These are phyloP conservation scores for Ilyonectria robusta DNA, from an alignment of 2,329 filamentous ascomycete genomes.

Conservation along the genomic window DNA sequence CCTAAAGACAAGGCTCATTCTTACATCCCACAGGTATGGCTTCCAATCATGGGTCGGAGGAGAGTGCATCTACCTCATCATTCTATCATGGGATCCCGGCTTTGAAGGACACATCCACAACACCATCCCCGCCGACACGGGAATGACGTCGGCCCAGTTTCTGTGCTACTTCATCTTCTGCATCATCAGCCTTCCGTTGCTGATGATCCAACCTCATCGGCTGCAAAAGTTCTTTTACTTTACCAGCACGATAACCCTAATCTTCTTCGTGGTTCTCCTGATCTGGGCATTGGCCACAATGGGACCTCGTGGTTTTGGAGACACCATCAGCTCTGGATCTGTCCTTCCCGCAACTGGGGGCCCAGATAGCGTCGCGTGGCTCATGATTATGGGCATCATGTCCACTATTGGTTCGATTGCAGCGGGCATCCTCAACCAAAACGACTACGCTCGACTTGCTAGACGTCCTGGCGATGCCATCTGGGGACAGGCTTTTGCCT, in stretches of 20 bases:
- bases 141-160: constrained; percentile 61
- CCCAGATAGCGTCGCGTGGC: constrained; percentile 52
- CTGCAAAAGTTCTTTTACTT: constrained; percentile 59
- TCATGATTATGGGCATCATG: constrained; percentile 55
- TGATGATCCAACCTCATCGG: constrained; percentile 61
- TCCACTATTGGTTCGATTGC: constrained; percentile 56
- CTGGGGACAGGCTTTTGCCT: constrained; percentile 53
- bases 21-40: constrained; percentile 52
- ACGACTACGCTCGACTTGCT: constrained; percentile 56
- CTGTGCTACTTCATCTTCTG: constrained; percentile 61
- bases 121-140: constrained; percentile 56
- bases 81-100: constrained; percentile 61
- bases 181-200: constrained; percentile 58
- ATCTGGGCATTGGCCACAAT: constrained; percentile 62
- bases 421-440: constrained; percentile 56
- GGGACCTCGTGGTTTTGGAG: constrained; percentile 57
- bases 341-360: constrained; percentile 47
- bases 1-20: neutral
- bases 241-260: constrained; percentile 55
- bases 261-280: constrained; percentile 59
- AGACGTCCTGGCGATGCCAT: constrained; percentile 51
- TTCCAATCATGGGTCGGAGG: constrained; percentile 64
- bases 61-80: constrained; percentile 61
- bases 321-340: constrained; percentile 46
- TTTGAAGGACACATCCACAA: constrained; percentile 60